Evolutionary conservation across 1,284 basidiomycete species (phyloP).

Genomic region (Cutaneotrichosporon daszewskae): DNA sequence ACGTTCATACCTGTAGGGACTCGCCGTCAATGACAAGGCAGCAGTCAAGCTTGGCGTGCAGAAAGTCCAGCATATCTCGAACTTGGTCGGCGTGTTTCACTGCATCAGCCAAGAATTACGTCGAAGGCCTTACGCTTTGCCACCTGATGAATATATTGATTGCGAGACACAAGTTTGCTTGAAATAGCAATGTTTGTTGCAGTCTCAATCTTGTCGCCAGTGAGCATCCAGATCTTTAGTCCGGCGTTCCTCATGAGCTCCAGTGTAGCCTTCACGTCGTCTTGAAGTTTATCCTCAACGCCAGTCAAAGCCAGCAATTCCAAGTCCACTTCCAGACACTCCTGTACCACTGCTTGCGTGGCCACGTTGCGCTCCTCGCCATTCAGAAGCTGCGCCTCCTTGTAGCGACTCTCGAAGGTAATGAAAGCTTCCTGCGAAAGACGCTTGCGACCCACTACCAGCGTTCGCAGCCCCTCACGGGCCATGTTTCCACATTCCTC

Average conservation of each 20-base stretch:
- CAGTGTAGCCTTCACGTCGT: conserved; percentile 89
- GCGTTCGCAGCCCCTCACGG: conserved; percentile 85
- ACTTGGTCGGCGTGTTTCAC: conserved; percentile 78
- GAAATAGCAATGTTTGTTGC: conserved; percentile 97
- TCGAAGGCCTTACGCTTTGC: conserved; percentile 65
- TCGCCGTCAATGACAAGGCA: conserved; percentile 99
- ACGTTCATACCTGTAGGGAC: conserved; percentile 65
- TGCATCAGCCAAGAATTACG: conserved; percentile 35
- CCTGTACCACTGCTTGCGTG: conserved; percentile 66
- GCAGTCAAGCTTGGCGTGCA: conserved; percentile 91
- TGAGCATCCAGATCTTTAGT: conserved; percentile 99
- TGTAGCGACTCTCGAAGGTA: conserved; percentile 70
- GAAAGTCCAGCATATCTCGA: conserved; percentile 85
- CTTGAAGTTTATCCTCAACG: conserved; percentile 97
- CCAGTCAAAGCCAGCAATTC: conserved; percentile 92
- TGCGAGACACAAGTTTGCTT: conserved; percentile 89
- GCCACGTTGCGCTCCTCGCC: conserved; percentile 76
- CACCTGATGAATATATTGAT: conserved; percentile 97
- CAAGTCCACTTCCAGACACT: conserved; percentile 79
- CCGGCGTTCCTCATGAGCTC: conserved; percentile 93
- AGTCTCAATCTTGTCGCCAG: conserved; percentile 98
- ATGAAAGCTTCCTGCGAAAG: conserved; percentile 65
- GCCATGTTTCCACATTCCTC: conserved; percentile 99
- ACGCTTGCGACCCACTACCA: conserved; percentile 82
- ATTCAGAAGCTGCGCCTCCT: conserved; percentile 63